Base-by-base conservation (phyloP, 768 basidiomycete species). In the Mrakia frigida region DNA sequence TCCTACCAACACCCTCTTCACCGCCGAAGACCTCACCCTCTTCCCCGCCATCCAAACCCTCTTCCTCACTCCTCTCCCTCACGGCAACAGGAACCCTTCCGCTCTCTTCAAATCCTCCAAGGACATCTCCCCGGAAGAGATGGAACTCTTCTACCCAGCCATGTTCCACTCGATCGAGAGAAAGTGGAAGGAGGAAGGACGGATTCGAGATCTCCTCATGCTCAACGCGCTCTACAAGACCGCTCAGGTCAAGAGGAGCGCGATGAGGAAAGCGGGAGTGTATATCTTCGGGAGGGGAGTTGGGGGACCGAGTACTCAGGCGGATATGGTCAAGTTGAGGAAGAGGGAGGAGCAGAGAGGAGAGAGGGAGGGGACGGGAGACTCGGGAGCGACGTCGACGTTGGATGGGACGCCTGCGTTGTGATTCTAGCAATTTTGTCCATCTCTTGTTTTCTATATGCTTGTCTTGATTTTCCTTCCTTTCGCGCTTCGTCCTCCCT, bases 101-200 rank as follows among this genome's bases (percentile, higher is more conserved):
- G 14, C 35, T 11, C 65, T 68, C 65, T 68, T 68, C 39, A 39
- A 41, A 21, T n/a, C 65, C 21, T 39, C 37, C 65, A 37, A 37
- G 10, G 33, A 37, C 65, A 68, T 68, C 37, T 68, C 65, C 2
- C 65, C 65, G 0, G 16, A 11, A 18, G 65, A 68, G 37, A 68
- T 68, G 65, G 65, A 68, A 41, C 35, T 37, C 39, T 68, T 68
- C 65, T 68, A 68, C 39, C 65, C 65, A 0, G 65, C 65, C 35
- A 39, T 68, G 65, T 68, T 68, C 65, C 65, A 68, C 35, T 18
- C 65, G 65, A 39, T 68, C 33, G 65, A 68, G 65, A 43, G 65
- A 13, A 68, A 25, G 10, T 68, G 65, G 65, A 68, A 68, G 65
- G 65, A 68, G 39, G 39, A 68, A 41, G 65, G 65, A 18, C 43